Evolutionary conservation across 345 rosid species (phyloP), one percentile per base, ranked within the genome.

Genomic region (Salix viminalis): DNA sequence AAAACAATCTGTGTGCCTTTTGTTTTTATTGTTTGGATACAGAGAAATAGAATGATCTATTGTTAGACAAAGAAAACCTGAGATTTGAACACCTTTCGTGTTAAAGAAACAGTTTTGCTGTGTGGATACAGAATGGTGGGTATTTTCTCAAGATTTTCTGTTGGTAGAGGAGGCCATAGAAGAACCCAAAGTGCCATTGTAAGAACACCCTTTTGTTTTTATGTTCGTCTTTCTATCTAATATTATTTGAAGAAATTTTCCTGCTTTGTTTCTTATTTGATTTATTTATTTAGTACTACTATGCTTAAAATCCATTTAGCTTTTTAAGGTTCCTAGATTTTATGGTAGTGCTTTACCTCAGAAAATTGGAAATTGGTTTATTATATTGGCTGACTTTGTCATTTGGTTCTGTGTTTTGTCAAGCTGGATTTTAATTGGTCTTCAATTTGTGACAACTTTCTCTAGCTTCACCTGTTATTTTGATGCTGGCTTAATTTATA

Each of bases 131-230:
- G 24, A 3, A 95, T 93, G 99, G 99, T 95, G 84, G 96, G 99
- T 81, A 76, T 95, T 73, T 95, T 93, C 85, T 90, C 99, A 8
- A 93, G 92, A 79, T 91, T 95, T 83, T 87, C 95, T 83, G 91
- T 83, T 61, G 87, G 91, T 37, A 85, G 87, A 84, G 83, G 77
- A 70, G 87, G 89, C 41, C 99, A 93, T 82, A 85, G 99, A 72
- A 87, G 97, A 79, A 84, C 93, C n/a, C 98, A 89, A 39, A 91
- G 97, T 82, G 90, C 97, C 69, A 79, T 94, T 80, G 98, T 92
- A 84, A 88, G 90, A 50, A 21, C 50, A 46, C 50, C 16, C 5
- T 26, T 48, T n/a, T 54, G 42, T 79, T 28, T 71, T 15, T 64
- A 36, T 56, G 23, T 44, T 32, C 69, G 68, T 65, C 75, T 60